Evolutionary conservation across 2,329 filamentous ascomycete genomes (phyloP).

Genomic region (Diplodia sapinea): DNA sequence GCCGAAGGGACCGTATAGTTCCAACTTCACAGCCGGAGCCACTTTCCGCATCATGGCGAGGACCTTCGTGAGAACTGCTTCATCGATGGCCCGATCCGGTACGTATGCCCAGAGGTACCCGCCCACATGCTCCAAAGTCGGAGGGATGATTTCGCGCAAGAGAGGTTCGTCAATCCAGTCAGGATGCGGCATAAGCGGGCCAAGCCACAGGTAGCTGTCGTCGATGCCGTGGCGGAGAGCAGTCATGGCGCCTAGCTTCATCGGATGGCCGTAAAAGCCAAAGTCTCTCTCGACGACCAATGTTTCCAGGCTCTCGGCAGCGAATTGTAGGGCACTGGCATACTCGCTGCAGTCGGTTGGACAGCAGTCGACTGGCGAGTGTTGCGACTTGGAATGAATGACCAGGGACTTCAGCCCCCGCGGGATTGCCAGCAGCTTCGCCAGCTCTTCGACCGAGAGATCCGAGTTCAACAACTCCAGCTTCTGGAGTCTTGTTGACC

Average conservation of each 20-base stretch:
- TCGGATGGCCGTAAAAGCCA: not conserved
- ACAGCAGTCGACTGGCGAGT: not conserved
- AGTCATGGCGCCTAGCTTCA: not conserved
- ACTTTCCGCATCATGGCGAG: not conserved
- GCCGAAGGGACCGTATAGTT: not conserved
- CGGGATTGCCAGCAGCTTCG: not conserved
- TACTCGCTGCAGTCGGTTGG: not conserved
- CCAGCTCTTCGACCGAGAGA: not conserved
- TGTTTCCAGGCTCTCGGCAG: not conserved
- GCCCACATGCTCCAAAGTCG: not conserved
- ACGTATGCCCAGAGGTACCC: not conserved
- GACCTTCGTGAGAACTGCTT: not conserved
- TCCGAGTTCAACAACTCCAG: constrained; percentile 3
- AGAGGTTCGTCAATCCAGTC: not conserved
- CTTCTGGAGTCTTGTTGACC: not conserved
- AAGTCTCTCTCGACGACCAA: not conserved
- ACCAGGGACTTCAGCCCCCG: not conserved
- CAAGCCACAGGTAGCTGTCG: not conserved
- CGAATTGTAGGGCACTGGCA: not conserved
- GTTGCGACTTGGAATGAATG: not conserved
- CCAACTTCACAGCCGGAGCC: not conserved
- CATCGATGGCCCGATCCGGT: not conserved
- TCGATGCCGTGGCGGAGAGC: not conserved
- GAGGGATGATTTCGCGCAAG: not conserved
- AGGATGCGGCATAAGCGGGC: not conserved